Evolutionary conservation across 345 rosid species (phyloP).

Genomic region (Gossypium arboreum): DNA sequence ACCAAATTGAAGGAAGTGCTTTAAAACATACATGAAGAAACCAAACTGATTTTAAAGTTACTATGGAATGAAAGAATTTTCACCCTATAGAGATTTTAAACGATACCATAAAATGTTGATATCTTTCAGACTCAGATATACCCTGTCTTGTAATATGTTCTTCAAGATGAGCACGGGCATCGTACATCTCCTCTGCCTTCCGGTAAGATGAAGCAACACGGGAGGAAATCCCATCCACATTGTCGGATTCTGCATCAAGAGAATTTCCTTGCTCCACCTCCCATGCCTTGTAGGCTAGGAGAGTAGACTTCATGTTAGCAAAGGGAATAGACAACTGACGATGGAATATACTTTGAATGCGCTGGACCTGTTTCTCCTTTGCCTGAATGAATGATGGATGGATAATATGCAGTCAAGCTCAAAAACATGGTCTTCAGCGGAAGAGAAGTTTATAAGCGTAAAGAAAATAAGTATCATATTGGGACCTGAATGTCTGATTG

Average conservation of each 20-base stretch:
- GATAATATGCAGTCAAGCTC: background rate
- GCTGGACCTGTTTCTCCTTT: slow-evolving; percentile 59
- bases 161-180: slow-evolving; percentile 68
- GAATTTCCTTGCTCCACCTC: slow-evolving; percentile 69
- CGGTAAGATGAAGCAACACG: slow-evolving; percentile 62
- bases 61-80: slow-evolving; percentile 4
- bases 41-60: background rate
- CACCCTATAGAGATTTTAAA: background rate
- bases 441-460: background rate
- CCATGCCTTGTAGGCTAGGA: slow-evolving; percentile 75
- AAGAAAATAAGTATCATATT: background rate
- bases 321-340: slow-evolving; percentile 82
- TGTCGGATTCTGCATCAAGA: slow-evolving; percentile 52
- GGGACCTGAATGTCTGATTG: slow-evolving; percentile 53
- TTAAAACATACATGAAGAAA: slow-evolving; percentile 2
- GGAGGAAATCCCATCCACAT: slow-evolving; percentile 49
- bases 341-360: slow-evolving; percentile 64
- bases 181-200: slow-evolving; percentile 68
- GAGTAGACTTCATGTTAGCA: slow-evolving; percentile 46
- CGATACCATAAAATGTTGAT: slow-evolving; percentile 63
- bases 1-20: background rate
- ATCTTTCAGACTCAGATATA: slow-evolving; percentile 58
- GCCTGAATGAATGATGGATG: slow-evolving; percentile 36
- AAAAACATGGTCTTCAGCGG: background rate
- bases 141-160: slow-evolving; percentile 53